Conservation (phyloP, 2,329 filamentous ascomycete genomes). For the Aureobasidium namibiae region DNA sequence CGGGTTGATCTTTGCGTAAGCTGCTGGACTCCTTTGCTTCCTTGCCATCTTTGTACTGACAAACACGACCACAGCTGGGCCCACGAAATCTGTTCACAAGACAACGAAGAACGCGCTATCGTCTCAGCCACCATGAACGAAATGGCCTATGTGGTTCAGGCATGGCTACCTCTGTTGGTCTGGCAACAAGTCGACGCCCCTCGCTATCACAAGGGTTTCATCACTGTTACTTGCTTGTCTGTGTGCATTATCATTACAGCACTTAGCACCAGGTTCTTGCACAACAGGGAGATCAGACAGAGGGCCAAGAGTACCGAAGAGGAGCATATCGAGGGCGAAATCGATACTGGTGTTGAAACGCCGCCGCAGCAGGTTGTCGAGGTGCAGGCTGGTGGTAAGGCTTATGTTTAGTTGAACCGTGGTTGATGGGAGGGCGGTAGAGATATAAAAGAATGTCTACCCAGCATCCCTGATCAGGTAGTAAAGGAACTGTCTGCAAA, state of each 20-base stretch:
- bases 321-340: not conserved
- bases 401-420: not conserved
- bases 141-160: constrained; percentile 61
- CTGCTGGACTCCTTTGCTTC: not conserved
- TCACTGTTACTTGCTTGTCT: constrained; percentile 45
- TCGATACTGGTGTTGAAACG: not conserved
- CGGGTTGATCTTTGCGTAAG: constrained; percentile 43
- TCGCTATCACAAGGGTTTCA: constrained; percentile 52
- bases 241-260: constrained; percentile 43
- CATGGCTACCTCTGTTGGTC: constrained; percentile 59
- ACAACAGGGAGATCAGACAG: not conserved
- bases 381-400: not conserved
- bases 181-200: constrained; percentile 60
- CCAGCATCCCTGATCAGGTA: no score
- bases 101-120: constrained; percentile 35
- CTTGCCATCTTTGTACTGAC: not conserved
- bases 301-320: not conserved
- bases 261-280: not conserved
- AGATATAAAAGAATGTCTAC: no score
- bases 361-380: not conserved
- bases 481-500: no score
- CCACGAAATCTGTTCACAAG: constrained; percentile 20
- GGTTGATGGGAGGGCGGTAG: no score
- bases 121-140: constrained; percentile 61
- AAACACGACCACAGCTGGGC: constrained; percentile 49